Evolutionary conservation across 106 monocot genomes (phyloP).

Genomic region (Alisma plantagoaquatica): DNA sequence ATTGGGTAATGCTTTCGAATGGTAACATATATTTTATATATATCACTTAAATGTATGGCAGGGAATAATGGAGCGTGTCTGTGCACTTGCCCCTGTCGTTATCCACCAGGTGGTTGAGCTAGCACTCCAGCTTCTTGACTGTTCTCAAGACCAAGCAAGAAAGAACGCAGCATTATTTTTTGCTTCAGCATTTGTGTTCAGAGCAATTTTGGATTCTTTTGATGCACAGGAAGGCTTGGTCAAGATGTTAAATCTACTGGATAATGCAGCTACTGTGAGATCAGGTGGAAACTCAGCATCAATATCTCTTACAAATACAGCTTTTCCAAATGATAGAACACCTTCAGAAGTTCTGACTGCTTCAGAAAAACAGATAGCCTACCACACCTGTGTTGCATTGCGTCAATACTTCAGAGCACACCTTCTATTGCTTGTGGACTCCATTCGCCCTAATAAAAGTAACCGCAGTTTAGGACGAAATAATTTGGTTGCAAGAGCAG

Average conservation of each 20-base stretch:
- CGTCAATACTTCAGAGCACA: constrained; percentile 89
- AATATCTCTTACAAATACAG: constrained; percentile 30
- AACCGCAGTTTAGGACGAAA: constrained; percentile 47
- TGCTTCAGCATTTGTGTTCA: constrained; percentile 80
- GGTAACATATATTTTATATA: no score
- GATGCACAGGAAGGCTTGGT: constrained; percentile 84
- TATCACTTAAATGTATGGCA: no score
- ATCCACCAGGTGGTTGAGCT: constrained; percentile 69
- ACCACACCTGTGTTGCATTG: constrained; percentile 81
- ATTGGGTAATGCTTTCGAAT: no score
- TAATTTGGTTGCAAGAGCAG: constrained; percentile 56
- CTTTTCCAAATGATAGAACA: constrained; percentile 51
- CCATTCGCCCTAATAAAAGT: constrained; percentile 82
- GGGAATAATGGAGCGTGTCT: constrained; percentile 96
- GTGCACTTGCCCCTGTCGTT: constrained; percentile 61
- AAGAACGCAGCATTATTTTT: constrained; percentile 92
- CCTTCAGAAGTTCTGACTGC: constrained; percentile 79
- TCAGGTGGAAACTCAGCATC: constrained; percentile 69
- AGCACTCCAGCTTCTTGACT: constrained; percentile 81
- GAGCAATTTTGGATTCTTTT: constrained; percentile 79
- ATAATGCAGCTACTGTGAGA: constrained; percentile 64
- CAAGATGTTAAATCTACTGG: constrained; percentile 68
- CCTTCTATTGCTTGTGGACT: constrained; percentile 85
- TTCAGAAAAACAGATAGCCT: constrained; percentile 89
- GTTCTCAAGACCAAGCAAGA: constrained; percentile 82